Evolutionary conservation across 1,284 basidiomycete species (phyloP).

Genomic region (Ceratobasidium sp.): DNA sequence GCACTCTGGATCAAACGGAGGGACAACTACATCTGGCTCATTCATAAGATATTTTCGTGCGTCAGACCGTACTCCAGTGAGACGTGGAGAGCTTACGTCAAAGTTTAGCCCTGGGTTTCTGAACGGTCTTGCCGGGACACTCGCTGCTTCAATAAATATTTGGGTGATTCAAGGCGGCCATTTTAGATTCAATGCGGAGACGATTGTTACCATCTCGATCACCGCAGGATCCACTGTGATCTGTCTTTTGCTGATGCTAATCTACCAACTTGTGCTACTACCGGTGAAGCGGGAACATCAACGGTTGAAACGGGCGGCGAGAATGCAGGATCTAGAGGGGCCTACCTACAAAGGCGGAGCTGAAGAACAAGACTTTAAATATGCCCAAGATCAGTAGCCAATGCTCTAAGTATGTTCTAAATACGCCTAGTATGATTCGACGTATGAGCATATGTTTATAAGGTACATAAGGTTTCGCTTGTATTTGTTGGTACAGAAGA

Average conservation of each 20-base stretch:
- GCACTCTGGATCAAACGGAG: slow-evolving; percentile 12
- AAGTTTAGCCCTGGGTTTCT: slow-evolving; percentile 4
- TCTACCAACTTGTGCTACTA: slow-evolving; percentile 3
- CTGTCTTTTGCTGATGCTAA: neutral
- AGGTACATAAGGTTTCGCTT: no score
- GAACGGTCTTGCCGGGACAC: slow-evolving; percentile 18
- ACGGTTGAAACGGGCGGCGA: neutral
- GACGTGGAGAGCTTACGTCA: neutral
- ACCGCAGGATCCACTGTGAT: slow-evolving; percentile 2
- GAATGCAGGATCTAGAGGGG: neutral
- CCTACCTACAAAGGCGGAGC: neutral
- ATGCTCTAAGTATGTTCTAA: neutral
- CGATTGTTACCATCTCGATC: slow-evolving; percentile 11
- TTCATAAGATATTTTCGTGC: slow-evolving; percentile 19
- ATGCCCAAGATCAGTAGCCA: neutral
- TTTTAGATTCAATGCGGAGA: slow-evolving; percentile 2
- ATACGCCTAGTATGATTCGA: neutral
- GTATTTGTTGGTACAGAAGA: no score
- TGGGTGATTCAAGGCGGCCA: slow-evolving; percentile 26
- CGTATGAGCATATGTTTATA: neutral
- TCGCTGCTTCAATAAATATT: slow-evolving; percentile 11
- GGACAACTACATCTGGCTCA: slow-evolving; percentile 18
- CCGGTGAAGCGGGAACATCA: slow-evolving; percentile 1
- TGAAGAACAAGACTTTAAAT: neutral
- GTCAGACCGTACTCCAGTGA: neutral